Evolutionary conservation across 2,329 filamentous ascomycete genomes (phyloP), one percentile per base, ranked within the genome.

Genomic region (Fusarium coffeatum): DNA sequence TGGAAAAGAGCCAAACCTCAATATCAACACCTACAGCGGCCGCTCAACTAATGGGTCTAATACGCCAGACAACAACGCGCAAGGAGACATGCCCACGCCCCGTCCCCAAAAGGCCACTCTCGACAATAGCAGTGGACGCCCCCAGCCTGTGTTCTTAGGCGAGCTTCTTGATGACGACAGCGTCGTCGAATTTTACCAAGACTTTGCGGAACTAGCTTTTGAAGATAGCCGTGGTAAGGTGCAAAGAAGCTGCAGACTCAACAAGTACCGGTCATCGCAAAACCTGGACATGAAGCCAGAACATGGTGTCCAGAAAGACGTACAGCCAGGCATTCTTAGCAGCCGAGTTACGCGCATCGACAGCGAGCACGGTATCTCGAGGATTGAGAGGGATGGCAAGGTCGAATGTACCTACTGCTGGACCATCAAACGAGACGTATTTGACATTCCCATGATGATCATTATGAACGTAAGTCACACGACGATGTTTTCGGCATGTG

Each of bases 391-490:
- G 77, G 94, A 97, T 76, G 95, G 94, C 56, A 94, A 96, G 81
- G 92, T 98, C 60, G 93, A 97, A 78, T 98, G 94, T 83, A 94
- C 92, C 75, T 97, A 97, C 82, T 97, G 93, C 83, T 98, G 95
- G 94, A 95, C 93, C 69, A 94, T 98, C 68, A 97, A 97, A 83
- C 87, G 95, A 69, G 96, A 99, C 80, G 93, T 96, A 42, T 98
- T 98, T 83, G 95, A 98, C 82, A 97, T 98, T 80, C 96, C 96
- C 23, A 97, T 98, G 93, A 86, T 98, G 83, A 97, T 98, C 80
- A 93, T 98, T 77, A 95, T 98, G 85, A 98, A 98, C 83, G 96
- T 98, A 80, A 91, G 94, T 90, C 34, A 22, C 41, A 10, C 8
- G 13, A 37, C 8, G 20, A 9, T 15, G n/a, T 27, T 27, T 22